Evolutionary conservation across 164 flowering plant genomes (phyloP), one percentile per base, ranked within the genome.

Genomic region (Amborella trichopoda): DNA sequence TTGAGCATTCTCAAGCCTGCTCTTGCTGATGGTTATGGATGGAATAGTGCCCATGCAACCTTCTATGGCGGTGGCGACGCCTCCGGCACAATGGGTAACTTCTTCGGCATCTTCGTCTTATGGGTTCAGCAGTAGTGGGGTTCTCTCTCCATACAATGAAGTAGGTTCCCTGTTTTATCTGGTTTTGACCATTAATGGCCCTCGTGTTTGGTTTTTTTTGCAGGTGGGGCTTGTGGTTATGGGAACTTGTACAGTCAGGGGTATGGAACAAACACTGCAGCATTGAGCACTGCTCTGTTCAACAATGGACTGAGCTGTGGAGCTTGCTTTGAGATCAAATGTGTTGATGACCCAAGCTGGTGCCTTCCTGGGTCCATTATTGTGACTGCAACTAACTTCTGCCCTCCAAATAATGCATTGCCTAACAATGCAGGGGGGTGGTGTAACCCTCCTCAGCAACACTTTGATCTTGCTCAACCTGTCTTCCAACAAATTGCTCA

Each of bases 171-270:
- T 17, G 23, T 41, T 14, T 41, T 21, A 19, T 19, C 5, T 14
- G 45, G 18, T n/a, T n/a, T n/a, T n/a, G 18, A 8, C 22, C 27
- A 8, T 17, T 44, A 14, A 18, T 44, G 12, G 2, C 5, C 16
- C n/a, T 1, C n/a, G 23, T 9, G 11, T 38, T 19, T 12, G 10
- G 17, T 39, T 16, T 34, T 8, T 53, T 18, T 26, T 50, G 22
- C 38, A 81, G 90, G 90, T 28, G 90, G 90, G 38, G 90, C 90
- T 33, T 81, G 90, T 68, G 90, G 90, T 11, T 82, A 77, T 63
- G 93, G 93, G n/a, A 83, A 83, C 50, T 60, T 80, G 23, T 80
- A 80, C 54, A 76, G 85, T 58, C 77, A 65, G 22, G 88, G 93
- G 0, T 83, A 83, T 48, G 93, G 93, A 17, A 75, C 72, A 0